A percentile compares a stretch with the other conserved stretches of the same genome.
phyloP scores from a whole-genome alignment of 306 rosid genomes.

The Ormosia emarginata region DNA sequence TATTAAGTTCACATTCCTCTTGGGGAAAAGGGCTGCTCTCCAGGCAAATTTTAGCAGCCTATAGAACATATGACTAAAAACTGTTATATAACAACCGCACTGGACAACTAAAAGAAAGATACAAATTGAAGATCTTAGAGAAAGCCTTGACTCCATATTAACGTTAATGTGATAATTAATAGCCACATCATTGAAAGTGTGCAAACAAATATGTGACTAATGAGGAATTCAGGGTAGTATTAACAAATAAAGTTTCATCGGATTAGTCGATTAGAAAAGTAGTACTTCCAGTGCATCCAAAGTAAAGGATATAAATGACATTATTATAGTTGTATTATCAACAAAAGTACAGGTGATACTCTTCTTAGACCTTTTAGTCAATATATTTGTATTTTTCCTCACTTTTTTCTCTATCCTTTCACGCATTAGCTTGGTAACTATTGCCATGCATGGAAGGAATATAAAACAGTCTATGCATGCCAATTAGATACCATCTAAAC shows the following conservation, averaged over 20 bases:
- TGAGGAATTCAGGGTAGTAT: neutral
- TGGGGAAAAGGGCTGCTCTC: constrained; percentile 31
- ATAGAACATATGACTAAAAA: neutral
- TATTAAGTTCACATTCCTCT: constrained; percentile 40
- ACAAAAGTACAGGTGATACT: no score
- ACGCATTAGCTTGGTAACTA: neutral
- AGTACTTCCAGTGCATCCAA: neutral
- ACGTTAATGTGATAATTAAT: neutral
- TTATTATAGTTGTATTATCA: no score
- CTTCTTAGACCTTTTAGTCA: neutral
- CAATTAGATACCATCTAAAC: neutral
- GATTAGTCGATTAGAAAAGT: neutral
- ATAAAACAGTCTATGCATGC: neutral
- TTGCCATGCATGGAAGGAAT: neutral
- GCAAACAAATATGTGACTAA: neutral
- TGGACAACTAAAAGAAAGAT: neutral
- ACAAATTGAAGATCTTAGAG: neutral
- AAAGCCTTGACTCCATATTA: neutral
- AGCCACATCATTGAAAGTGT: neutral
- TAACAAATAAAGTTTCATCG: neutral
- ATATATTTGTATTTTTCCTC: neutral
- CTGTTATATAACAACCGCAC: neutral
- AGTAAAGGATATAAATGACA: neutral
- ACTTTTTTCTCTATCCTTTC: neutral
- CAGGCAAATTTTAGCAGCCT: constrained; percentile 53